Evolutionary conservation across 176 grass and related monocot species (phyloP), one percentile per base, ranked within the genome.

Genomic region (Juncus inflexus): DNA sequence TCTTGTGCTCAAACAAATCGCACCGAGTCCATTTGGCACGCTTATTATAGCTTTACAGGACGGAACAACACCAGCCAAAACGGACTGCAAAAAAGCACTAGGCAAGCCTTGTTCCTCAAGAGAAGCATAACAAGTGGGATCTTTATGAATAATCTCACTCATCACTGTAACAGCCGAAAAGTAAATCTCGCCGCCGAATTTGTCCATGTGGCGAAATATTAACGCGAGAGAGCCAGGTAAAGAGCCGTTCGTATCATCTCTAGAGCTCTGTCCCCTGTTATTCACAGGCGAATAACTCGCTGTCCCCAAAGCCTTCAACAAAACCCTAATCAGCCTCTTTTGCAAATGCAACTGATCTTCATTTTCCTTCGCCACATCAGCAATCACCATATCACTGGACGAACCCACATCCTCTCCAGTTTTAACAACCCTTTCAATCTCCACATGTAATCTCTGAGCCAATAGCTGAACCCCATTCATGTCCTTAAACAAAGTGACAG

Each of bases 91-190:
- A 83, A 99, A 99, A 62, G 88, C 77, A 80, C 92, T 78, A 55
- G 94, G 94, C 67, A 99, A 79, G 70, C 84, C 87, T 82, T 86
- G 83, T 67, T 99, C 88, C 62, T 90, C 78, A 62, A 99, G 72
- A 79, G 83, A 63, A 86, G 75, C 60, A 81, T 89, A 99, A 72
- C 94, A 92, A 62, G 85, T 99, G 56, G 94, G 94, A 57, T 99
- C 94, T 72, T 89, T 99, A 60, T 99, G 94, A 74, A 99, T 99
- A 70, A 99, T 99, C 76, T 99, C 94, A 49, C 88, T 92, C 94
- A 99, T 92, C 79, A 99, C 84, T 77, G 88, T 89, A 62, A 99
- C 94, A 64, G 88, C 80, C 72, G 94, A 91, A 83, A 92, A 99
- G 73, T 99, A 99, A 40, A 99, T 99, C 49, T 99, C 88, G 14